These are phyloP conservation scores for Byssoonygena ceratinophila DNA, from an alignment of 2,329 filamentous ascomycete genomes.

Conservation along the genomic window DNA sequence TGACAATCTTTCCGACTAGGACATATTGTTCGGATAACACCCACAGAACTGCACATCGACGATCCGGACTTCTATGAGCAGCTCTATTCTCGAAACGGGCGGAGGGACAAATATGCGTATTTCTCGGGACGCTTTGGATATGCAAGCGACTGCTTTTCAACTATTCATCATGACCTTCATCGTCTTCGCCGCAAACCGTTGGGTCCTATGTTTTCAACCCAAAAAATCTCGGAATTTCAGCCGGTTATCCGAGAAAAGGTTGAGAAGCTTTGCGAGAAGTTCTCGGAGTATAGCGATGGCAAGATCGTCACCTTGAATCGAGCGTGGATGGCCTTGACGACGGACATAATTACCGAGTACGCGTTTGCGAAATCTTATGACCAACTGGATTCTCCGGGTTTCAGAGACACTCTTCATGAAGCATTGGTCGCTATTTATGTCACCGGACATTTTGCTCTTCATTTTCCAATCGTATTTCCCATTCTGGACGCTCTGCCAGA, in stretches of 20 bases:
- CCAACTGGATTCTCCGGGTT: conserved; percentile 17
- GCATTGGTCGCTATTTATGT: conserved; percentile 14
- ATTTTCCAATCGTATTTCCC: conserved; percentile 19
- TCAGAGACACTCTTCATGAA: conserved; percentile 15
- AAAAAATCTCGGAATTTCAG: conserved; percentile 15
- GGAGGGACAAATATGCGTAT: conserved; percentile 15
- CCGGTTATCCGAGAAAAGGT: conserved; percentile 18
- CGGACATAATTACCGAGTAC: conserved; percentile 26
- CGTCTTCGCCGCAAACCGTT: conserved; percentile 17
- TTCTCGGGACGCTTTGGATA: conserved; percentile 15
- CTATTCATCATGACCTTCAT: conserved; percentile 20
- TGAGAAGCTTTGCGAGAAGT: conserved; percentile 18
- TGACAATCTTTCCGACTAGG: conserved; percentile 5
- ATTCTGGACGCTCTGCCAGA: conserved; percentile 20
- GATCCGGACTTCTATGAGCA: conserved; percentile 19
- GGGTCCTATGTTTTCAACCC: conserved; percentile 20
- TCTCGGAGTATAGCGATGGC: conserved; percentile 20
- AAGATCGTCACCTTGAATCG: conserved; percentile 20
- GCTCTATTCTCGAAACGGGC: conserved; percentile 18
- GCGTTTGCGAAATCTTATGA: conserved; percentile 21
- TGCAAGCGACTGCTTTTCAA: conserved; percentile 13
- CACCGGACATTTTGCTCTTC: conserved; percentile 17
- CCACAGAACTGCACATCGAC: conserved; percentile 15
- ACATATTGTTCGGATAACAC: conserved; percentile 16
- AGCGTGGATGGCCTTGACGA: conserved; percentile 26